Evolutionary conservation across 805 yeast genomes (phyloP), one percentile per base, ranked within the genome.

Genomic region (Saturnispora halmiae): DNA sequence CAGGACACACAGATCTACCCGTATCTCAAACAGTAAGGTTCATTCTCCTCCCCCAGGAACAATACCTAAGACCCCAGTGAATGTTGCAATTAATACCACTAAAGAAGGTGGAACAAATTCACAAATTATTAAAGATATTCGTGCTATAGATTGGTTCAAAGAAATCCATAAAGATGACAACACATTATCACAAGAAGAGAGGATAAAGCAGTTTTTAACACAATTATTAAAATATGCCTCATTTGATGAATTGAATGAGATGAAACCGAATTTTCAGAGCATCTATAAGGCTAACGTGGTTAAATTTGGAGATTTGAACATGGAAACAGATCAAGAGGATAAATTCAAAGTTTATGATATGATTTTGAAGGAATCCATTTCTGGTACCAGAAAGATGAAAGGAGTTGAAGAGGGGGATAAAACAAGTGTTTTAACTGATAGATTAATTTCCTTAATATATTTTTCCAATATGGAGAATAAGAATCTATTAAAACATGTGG

Each of bases 281-380:
- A 36, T 46, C 14, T 29, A 50, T 24, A 28, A 35, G 15, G 34
- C 41, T 15, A 34, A 46, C 14, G 14, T 56, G 8, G 9, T 29
- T 8, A 41, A 39, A 14, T 57, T 54, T 43, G 60, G 59, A 9
- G 51, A 47, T 25, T 27, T 44, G 26, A 25, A 28, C 36, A 32
- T 44, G 18, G 43, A 45, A 19, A 20, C 34, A 19, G 15, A 18
- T 28, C 40, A 33, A 9, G 34, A 26, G 11, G 30, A 28, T 14
- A 21, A 31, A 19, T 25, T 39, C 20, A 15, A 30, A 10, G 15
- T 29, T n/a, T 44, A 44, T 4, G 14, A 30, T 7, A 27, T 41
- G 5, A 34, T 41, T 2, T 31, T 32, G n/a, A 16, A 19, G 6
- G 34, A 32, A 3, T 28, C 26, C 14, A 20, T 28, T 15, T 3